Evolutionary conservation across 768 basidiomycete species (phyloP), one percentile per base, ranked within the genome.

Genomic region (Gloeopeniophorella convolvens): DNA sequence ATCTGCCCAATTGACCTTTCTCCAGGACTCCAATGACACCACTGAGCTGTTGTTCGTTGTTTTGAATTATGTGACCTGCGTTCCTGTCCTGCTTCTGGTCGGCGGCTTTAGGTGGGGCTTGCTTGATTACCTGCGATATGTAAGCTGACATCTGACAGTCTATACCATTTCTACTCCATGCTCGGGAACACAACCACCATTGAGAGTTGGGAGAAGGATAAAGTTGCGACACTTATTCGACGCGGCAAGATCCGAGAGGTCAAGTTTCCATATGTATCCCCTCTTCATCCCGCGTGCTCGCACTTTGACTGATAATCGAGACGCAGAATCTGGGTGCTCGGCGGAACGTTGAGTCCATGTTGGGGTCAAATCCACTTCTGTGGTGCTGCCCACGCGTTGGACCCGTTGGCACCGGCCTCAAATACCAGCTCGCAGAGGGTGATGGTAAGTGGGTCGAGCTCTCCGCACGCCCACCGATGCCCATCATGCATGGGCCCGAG

Each of bases 201-300:
- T 42, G 96, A 99, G 69, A 82, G 87, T 0, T 95, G 90, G 89
- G 96, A 99, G 66, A 98, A 98, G 68, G 93, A 98, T 62, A 94
- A 87, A 66, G 91, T 82, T 1, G 85, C 92, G 4, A 86, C 80
- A 0, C 75, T 99, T 59, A 80, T 89, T 43, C 79, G 86, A 16
- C 72, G 85, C 50, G 95, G 94, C 5, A 89, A 87, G 65, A 85
- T 97, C 50, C 79, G 75, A 43, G 86, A 92, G 68, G 87, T 94
- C 60, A 91, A 87, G 65, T 98, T 93, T 63, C 96, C 95, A 46
- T 98, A 97, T 65, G 92, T 89, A 65, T 57, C 82, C 64, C 23
- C 60, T 32, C 49, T 37, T 18, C 24, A 5, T 49, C 16, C 9
- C 27, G 42, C n/a, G 10, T 26, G 12, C 11, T 20, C 18, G 20